Base-by-base conservation (phyloP, 1,139 yeast species). In the Tardiomyces blankii region DNA sequence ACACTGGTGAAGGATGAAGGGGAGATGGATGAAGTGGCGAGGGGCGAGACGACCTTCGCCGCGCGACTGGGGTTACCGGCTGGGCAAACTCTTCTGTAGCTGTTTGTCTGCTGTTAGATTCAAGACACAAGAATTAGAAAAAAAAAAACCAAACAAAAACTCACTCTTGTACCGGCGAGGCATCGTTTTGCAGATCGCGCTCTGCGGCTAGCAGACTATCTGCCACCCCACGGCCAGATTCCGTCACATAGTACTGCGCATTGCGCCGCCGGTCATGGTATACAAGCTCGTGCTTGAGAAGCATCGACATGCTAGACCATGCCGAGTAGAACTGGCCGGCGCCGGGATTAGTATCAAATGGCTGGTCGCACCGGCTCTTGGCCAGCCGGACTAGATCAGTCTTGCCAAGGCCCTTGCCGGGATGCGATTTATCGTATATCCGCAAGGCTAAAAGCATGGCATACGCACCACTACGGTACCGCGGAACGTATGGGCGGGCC, bases 401-500 rank as follows among this genome's bases (percentile, higher is more conserved):
- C 57, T 78, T 82, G 4, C 79, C 72, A 58, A 84, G 60, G 1
- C 69, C 66, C 88, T 23, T 59, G 58, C 21, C 71, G 55, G 1
- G 63, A 9, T 66, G 64, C 21, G 44, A 45, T 12, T 47, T 39
- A 55, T 82, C 91, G 28, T 73, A 62, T 40, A 77, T 68, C 45
- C 75, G 69, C 13, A 91, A 63, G 0, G 83, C 82, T 18, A 88
- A 54, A 38, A 91, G 57, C 6, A 91, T 83, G 0, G 94, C 96
- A 65, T 84, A 91, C 0, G 88, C 93, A 0, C 97, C 96, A 0
- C 95, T 78, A 39, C 93, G 68, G 51, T 78, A 78, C 41, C 73
- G 72, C 1, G 98, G 98, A 0, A 89, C 73, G 60, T 86, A 91
- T 46, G 59, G 67, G 47, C 63, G 61, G 40, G 58, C 49, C 18